Conservation (phyloP, 192 early-diverging fungal species). For the Backusella tuberculispora region DNA sequence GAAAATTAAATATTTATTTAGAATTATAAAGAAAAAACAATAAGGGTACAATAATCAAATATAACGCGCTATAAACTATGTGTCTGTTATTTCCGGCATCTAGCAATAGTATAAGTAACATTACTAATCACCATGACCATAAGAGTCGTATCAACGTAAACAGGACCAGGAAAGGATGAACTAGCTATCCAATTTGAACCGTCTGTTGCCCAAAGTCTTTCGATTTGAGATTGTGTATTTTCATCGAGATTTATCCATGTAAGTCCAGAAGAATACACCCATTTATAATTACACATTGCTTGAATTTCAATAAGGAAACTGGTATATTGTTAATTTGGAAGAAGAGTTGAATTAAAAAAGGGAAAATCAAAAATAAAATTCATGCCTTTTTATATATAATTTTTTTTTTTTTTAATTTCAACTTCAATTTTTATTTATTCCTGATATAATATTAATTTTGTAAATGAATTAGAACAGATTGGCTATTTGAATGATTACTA, state of each 20-base stretch:
- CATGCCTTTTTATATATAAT: conserved; percentile 14
- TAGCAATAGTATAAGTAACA: conserved; percentile 2
- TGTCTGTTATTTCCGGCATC: not conserved
- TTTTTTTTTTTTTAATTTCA: not conserved
- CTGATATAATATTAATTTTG: not conserved
- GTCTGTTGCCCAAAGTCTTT: conserved; percentile 7
- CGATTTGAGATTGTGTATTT: conserved; percentile 17
- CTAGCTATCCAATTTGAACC: conserved; percentile 13
- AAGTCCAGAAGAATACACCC: conserved; percentile 9
- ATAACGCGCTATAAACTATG: not conserved
- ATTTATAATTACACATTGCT: not conserved
- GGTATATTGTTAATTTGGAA: not conserved
- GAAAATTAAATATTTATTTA: conserved; percentile 14
- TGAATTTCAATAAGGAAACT: not conserved
- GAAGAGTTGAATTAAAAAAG: not conserved
- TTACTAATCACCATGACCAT: not conserved
- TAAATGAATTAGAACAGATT: not conserved
- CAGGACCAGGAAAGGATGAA: conserved; percentile 10
- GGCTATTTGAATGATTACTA: not conserved
- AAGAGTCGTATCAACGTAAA: conserved; percentile 11
- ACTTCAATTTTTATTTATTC: not conserved
- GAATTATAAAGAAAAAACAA: not conserved
- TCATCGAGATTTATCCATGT: conserved; percentile 10
- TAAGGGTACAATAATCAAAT: not conserved
- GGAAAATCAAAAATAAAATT: not conserved